Evolutionary conservation across 2,329 filamentous ascomycete genomes (phyloP), one percentile per base, ranked within the genome.

Genomic region (Fusarium buharicum): DNA sequence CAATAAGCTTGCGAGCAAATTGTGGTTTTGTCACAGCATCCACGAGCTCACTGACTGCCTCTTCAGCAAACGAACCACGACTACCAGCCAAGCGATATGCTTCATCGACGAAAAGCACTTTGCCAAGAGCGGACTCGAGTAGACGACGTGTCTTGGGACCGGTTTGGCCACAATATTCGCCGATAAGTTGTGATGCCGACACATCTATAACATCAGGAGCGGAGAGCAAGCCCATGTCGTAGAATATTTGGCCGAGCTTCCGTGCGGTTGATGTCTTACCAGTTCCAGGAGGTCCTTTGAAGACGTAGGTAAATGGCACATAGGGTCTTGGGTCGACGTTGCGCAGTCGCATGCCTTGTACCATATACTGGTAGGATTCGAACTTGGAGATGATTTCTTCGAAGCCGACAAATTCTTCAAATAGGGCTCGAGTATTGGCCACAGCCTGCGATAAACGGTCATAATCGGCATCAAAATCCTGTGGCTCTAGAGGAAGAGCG

Each of bases 211-310:
- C 87, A 37, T 89, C 84, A 0, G 80, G 81, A 0, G 80, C 78
- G 0, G 85, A 76, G 0, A 93, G 77, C 41, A 92, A 82, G 0
- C 89, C 89, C 81, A 93, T 86, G 68, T 92, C 85, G 67, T 90
- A 92, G 68, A 85, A 93, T 0, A 93, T 78, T 60, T 90, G 83
- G 2, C 90, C 90, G 78, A 93, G 87, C 58, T 87, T 89, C 31
- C 82, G 78, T 0, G 90, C 90, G 0, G 81, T 91, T 0, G 86
- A 86, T 0, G 89, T 92, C 70, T 92, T 92, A 0, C 90, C 90
- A 0, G 89, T 92, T 0, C 86, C 87, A 24, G 86, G 86, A 0
- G 75, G 74, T 1, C 89, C 88, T 11, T 84, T 82, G 76, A 91
- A 91, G 1, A 91, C 72, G 65, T 89, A 90, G 44, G 84, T 89